phyloP scores from a whole-genome alignment of 495 filamentous ascomycete species.

The Lophium mytilinum region DNA sequence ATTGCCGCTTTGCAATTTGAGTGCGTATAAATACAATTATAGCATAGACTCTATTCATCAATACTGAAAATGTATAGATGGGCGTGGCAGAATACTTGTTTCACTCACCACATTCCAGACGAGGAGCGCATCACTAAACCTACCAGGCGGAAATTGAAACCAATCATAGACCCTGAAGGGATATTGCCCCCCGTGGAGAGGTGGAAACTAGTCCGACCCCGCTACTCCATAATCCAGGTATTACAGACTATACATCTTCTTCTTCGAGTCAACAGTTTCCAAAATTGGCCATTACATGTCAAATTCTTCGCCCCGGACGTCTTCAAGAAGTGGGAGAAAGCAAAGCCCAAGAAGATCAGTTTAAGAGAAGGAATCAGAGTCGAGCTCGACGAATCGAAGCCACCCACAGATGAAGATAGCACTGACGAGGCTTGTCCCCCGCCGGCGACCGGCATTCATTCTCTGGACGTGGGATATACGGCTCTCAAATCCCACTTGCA shows the following conservation, averaged over 20 bases:
- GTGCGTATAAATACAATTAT: conserved; percentile 42
- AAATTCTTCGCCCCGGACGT: conserved; percentile 73
- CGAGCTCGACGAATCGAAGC: conserved; percentile 44
- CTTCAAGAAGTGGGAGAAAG: conserved; percentile 55
- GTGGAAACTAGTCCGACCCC: conserved; percentile 29
- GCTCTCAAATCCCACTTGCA: conserved; percentile 58
- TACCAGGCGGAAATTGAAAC: not conserved
- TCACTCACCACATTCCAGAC: conserved; percentile 61
- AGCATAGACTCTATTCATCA: not conserved
- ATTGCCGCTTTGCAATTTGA: conserved; percentile 91
- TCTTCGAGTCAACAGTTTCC: conserved; percentile 67
- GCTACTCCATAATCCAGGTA: conserved; percentile 50
- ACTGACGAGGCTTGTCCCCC: not conserved
- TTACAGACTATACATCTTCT: conserved; percentile 72
- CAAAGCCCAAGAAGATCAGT: conserved; percentile 42
- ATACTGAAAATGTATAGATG: conserved; percentile 49
- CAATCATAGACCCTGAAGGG: too few species aligned
- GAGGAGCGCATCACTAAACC: conserved; percentile 44
- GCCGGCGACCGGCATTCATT: conserved; percentile 13
- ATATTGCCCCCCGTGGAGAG: too few species aligned
- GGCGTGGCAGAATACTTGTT: conserved; percentile 81
- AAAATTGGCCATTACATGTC: conserved; percentile 69
- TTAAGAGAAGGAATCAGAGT: conserved; percentile 47
- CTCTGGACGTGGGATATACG: conserved; percentile 57
- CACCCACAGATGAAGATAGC: not conserved